These are phyloP conservation scores for Cryptococcus hybrid DNA, from an alignment of 1,284 basidiomycete genomes.

Conservation along the genomic window DNA sequence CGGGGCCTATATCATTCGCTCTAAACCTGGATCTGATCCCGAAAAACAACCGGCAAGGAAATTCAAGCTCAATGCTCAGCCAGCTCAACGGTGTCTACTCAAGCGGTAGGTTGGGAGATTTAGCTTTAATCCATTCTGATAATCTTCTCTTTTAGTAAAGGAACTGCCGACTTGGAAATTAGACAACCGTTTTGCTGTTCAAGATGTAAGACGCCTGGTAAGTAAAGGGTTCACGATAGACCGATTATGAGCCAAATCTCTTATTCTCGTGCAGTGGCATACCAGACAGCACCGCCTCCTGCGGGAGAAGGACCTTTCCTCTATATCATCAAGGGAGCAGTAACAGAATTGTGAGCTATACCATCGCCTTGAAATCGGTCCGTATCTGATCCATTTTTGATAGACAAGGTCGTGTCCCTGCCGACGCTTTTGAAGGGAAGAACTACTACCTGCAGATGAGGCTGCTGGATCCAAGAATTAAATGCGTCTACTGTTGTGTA, in stretches of 20 bases:
- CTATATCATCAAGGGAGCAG: conserved; percentile 46
- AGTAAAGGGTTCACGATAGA: conserved; percentile 9
- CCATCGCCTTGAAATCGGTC: not conserved
- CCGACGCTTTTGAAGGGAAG: conserved; percentile 51
- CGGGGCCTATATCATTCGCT: conserved; percentile 44
- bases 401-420: conserved; percentile 48
- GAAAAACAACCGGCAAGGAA: conserved; percentile 37
- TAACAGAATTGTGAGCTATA: conserved; percentile 46
- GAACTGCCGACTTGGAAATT: conserved; percentile 33
- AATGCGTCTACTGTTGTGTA: not conserved
- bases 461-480: not conserved
- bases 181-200: conserved; percentile 44
- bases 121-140: not conserved
- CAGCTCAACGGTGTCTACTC: conserved; percentile 41
- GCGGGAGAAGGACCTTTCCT: conserved; percentile 42
- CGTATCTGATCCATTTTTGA: not conserved
- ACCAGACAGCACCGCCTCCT: conserved; percentile 44
- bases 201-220: conserved; percentile 45
- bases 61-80: conserved; percentile 49
- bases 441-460: conserved; percentile 13
- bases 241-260: not conserved
- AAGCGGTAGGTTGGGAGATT: conserved; percentile 28
- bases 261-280: conserved; percentile 34
- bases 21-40: conserved; percentile 22
- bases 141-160: conserved; percentile 12